Conservation (phyloP, 2,329 filamentous ascomycete species). For the Celoporthe dispersa region DNA sequence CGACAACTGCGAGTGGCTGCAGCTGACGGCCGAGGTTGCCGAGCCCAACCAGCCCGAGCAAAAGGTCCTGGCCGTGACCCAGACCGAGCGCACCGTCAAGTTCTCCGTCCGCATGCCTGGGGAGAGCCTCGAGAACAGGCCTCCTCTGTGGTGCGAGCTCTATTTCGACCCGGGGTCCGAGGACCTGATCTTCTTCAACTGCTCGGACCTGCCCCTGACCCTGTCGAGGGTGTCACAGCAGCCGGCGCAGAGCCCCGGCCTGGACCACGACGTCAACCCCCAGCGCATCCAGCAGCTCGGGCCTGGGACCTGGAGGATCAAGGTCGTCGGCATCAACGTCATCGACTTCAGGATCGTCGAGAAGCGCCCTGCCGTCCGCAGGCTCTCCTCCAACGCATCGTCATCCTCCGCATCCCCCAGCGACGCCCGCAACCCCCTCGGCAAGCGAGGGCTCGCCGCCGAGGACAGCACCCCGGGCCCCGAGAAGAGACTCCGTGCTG, state of each 20-base stretch:
- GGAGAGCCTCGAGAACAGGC: conserved; percentile 48
- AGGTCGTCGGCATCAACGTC: conserved; percentile 52
- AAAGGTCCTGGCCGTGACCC: conserved; percentile 63
- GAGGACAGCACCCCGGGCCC: conserved; percentile 44
- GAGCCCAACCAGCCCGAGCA: conserved; percentile 56
- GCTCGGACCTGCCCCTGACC: conserved; percentile 57
- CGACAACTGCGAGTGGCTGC: conserved; percentile 62
- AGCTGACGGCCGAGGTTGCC: conserved; percentile 58
- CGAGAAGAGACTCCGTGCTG: conserved; percentile 48
- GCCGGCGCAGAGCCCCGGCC: conserved; percentile 41
- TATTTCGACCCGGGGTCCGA: conserved; percentile 65
- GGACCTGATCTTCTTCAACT: conserved; percentile 60
- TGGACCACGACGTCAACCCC: conserved; percentile 44
- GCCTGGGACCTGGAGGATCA: conserved; percentile 63
- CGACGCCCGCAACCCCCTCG: conserved; percentile 49
- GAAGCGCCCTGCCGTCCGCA: conserved; percentile 50
- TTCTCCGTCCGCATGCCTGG: conserved; percentile 62
- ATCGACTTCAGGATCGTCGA: conserved; percentile 63
- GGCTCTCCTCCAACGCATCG: conserved; percentile 37
- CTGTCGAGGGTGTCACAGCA: conserved; percentile 51
- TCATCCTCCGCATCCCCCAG: conserved; percentile 32
- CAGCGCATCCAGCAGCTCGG: conserved; percentile 50
- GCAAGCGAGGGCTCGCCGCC: conserved; percentile 54
- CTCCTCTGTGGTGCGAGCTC: conserved; percentile 62
- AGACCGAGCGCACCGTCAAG: conserved; percentile 64